Conservation (phyloP, 331 rosid genomes). For the Malus hybrid region DNA sequence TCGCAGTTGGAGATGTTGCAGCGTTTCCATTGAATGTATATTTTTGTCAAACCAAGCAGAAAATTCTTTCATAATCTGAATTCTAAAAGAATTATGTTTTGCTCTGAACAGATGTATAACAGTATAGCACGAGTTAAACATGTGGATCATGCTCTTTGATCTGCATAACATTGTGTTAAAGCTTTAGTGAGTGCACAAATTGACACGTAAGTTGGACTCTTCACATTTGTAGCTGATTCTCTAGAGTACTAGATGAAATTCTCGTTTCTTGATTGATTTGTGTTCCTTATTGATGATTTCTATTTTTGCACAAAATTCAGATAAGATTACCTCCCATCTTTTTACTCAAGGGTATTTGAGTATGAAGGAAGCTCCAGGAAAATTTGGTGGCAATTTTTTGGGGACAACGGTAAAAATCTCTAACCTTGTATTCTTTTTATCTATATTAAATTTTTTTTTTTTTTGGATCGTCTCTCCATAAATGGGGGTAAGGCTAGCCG, state of each 20-base stretch:
- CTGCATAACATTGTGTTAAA: slow-evolving; percentile 83
- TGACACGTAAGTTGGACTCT: slow-evolving; percentile 34
- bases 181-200: slow-evolving; percentile 74
- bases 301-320: slow-evolving; percentile 19
- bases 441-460: not conserved
- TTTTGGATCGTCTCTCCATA: too few species aligned
- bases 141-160: slow-evolving; percentile 95
- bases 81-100: slow-evolving; percentile 12
- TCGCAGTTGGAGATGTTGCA: slow-evolving; percentile 87
- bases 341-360: slow-evolving; percentile 92
- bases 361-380: slow-evolving; percentile 84
- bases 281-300: slow-evolving; percentile 14
- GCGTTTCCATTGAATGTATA: slow-evolving; percentile 87
- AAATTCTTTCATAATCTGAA: not conserved
- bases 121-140: slow-evolving; percentile 78
- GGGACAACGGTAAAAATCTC: slow-evolving; percentile 63
- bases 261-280: not conserved
- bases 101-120: slow-evolving; percentile 56
- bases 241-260: not conserved
- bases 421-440: not conserved
- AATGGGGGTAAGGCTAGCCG: too few species aligned
- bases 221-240: slow-evolving; percentile 6
- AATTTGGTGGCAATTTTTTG: slow-evolving; percentile 96
- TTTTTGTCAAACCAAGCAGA: slow-evolving; percentile 12
- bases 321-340: slow-evolving; percentile 91